phyloP scores from a whole-genome alignment of 192 early-diverging fungal species.

The Coemansia sp. region DNA sequence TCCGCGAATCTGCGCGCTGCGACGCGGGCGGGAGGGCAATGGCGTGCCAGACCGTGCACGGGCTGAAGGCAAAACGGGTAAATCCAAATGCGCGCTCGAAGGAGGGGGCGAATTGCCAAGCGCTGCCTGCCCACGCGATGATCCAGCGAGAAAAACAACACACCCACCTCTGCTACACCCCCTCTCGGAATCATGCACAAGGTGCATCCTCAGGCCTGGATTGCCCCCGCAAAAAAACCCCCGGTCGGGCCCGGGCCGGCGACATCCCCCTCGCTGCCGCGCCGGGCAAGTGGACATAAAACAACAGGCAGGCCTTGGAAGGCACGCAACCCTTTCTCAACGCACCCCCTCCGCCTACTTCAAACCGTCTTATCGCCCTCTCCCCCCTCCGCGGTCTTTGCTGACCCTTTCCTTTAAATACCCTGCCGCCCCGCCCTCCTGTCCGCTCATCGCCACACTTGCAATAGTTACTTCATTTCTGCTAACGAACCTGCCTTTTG shows the following conservation, averaged over 20 bases:
- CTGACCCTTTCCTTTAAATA: conserved; percentile 8
- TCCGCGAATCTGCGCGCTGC: no score
- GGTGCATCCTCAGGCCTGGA: conserved; percentile 1
- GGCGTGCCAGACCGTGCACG: neutral
- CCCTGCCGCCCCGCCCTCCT: neutral
- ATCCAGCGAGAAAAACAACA: neutral
- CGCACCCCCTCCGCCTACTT: neutral
- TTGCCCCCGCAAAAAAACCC: neutral
- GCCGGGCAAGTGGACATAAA: neutral
- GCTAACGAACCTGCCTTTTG: conserved; percentile 9
- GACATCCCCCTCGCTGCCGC: no score
- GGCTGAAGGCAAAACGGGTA: conserved; percentile 5
- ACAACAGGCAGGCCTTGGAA: neutral
- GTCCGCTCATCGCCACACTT: conserved; percentile 2
- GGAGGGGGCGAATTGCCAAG: neutral
- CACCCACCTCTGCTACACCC: neutral
- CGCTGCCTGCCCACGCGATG: neutral
- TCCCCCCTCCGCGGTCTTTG: neutral
- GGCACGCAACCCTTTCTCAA: conserved; percentile 1
- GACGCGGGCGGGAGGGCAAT: no score
- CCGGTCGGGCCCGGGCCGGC: neutral
- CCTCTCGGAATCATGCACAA: conserved; percentile 1
- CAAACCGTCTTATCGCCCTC: neutral
- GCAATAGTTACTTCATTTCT: conserved; percentile 4
- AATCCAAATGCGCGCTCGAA: neutral